Base-by-base conservation (phyloP, 2,329 filamentous ascomycete species). In the Bisporella sp. region DNA sequence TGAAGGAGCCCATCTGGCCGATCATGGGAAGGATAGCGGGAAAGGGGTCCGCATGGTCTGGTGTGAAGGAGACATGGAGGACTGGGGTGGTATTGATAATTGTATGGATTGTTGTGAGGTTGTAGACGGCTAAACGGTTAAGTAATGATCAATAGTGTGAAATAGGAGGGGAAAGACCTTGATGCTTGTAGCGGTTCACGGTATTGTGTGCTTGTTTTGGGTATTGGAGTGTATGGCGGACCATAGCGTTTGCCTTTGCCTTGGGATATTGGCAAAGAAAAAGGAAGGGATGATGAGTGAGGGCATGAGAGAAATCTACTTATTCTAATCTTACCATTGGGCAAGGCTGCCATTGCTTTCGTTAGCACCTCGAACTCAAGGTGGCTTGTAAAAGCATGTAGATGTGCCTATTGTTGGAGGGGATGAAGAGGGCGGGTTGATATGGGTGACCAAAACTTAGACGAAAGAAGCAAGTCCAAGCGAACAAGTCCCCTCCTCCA, bases 21-120 rank as follows among this genome's bases (percentile, higher is more conserved):
- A 95, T 89, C 85, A 95, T 91, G 54, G 89, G 89, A 3, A 95
- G 76, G 48, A 85, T 83, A 47, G 81, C 79, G 4, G 89, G 88
- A 63, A 91, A 93, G 1, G 85, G 83, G 42, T 58, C 54, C 4
- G 30, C 30, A 32, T 51, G 50, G 7, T 45, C 42, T 5, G 42
- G 46, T 3, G 32, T 13, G 31, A 46, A 49, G 39, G 43, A 43
- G 45, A 55, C 53, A 42, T 55, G 50, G 75, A 93, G 75, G 45
- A 95, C 77, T 32, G 80, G 81, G n/a, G 79, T 78, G 32, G 75
- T 74, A 69, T 92, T 90, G 69, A 95, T 73, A 61, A 95, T 85
- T 51, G 70, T 67, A 66, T 95, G 87, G 63, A 95, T 88, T 9
- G 81, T 79, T 42, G 84, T 88, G 49, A 43, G 41, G 50, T 55